Evolutionary conservation across 768 basidiomycete genomes (phyloP), one percentile per base, ranked within the genome.

Genomic region (Leucogyrophana mollusca): DNA sequence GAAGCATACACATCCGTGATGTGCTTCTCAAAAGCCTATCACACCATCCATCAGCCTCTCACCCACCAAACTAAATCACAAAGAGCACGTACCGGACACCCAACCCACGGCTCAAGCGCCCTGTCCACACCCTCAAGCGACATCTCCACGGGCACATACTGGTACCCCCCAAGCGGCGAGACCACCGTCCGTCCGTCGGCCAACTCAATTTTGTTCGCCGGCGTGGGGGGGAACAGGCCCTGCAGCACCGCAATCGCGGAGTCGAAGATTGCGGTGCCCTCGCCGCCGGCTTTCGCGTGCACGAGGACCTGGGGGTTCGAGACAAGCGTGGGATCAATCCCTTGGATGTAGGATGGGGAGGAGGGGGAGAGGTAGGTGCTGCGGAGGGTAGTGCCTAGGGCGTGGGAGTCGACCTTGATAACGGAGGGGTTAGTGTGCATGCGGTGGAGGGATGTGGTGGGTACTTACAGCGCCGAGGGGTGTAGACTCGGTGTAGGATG

Each of bases 101-200:
- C 69, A 6, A 77, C 78, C 87, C 87, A 92, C 43, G 83, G 83
- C 68, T 92, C 87, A 53, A 92, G 69, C 45, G 86, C 86, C 56
- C 83, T 80, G 62, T 90, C 87, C 50, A 87, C 85, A 46, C 53
- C 51, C 39, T 57, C 56, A 1, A 57, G 39, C 13, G 47, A 34
- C 61, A 65, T 61, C 62, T 90, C 87, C 40, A 93, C 85, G 23
- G 90, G 87, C 45, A 93, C 79, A 54, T 93, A 94, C 67, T 91
- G 89, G 67, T 92, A 94, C 1, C 88, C 87, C 7, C 82, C 81
- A 21, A 93, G 77, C n/a, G 90, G 89, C 6, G 86, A 78, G 20
- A 79, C 72, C 47, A 94, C 66, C 20, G 70, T 78, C 17, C 83
- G 81, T 56, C 83, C 86, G 57, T 94, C 90, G 7, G 90, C 89